Conservation (phyloP, 1,139 yeast genomes). For the Candida labiduridarum region DNA sequence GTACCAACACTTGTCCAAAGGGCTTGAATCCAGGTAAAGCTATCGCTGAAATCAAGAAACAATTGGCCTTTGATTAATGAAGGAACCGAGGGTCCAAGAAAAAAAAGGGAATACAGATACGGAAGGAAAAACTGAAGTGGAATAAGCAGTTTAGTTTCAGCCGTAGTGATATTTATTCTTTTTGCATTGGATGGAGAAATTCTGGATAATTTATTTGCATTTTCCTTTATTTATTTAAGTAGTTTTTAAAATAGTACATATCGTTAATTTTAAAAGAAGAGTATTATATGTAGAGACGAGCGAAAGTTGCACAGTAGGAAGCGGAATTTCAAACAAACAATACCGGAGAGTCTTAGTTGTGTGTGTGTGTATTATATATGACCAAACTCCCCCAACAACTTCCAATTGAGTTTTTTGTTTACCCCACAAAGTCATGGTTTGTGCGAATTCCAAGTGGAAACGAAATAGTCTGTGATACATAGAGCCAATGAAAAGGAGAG, state of each 20-base stretch:
- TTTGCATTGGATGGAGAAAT: constrained; percentile 2
- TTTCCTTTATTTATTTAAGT: constrained; percentile 6
- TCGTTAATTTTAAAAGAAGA: neutral
- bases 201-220: constrained; percentile 3
- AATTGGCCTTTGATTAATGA: constrained; percentile 73
- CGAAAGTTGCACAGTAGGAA: neutral
- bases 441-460: neutral
- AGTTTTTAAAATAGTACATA: neutral
- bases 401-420: neutral
- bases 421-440: neutral
- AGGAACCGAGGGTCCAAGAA: neutral
- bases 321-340: no score
- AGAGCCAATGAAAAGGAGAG: neutral
- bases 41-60: constrained; percentile 95
- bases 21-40: constrained; percentile 98
- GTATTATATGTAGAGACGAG: neutral
- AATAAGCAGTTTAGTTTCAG: neutral
- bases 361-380: no score
- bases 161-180: neutral
- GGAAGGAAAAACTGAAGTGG: neutral
- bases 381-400: no score
- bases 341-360: no score
- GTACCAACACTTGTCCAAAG: constrained; percentile 98
- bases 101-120: neutral
- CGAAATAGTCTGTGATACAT: no score